Conservation (phyloP, 2,329 filamentous ascomycete genomes). For the Tolypocladium amazonense region DNA sequence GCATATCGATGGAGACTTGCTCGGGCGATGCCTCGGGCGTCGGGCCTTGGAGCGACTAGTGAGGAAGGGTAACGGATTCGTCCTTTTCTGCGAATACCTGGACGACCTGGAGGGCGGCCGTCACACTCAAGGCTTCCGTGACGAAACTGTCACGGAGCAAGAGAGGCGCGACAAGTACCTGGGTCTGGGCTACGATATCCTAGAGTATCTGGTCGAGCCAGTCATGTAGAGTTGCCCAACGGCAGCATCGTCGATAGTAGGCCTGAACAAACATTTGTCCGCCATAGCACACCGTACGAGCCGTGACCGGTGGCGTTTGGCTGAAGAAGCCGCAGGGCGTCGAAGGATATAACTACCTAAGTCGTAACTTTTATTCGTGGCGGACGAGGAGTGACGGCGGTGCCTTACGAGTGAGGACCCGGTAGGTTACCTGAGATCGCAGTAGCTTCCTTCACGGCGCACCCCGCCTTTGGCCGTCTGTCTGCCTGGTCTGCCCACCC, state of each 20-base stretch:
- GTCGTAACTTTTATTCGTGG: too few species aligned
- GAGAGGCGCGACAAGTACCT: conserved; percentile 25
- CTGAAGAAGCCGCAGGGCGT: neutral
- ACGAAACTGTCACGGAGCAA: conserved; percentile 8
- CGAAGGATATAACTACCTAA: too few species aligned
- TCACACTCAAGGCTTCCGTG: conserved; percentile 24
- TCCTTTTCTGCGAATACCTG: conserved; percentile 37
- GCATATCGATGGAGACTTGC: conserved; percentile 59
- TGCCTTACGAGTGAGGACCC: too few species aligned
- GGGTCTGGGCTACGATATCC: conserved; percentile 39
- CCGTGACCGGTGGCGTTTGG: neutral
- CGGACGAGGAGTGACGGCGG: too few species aligned
- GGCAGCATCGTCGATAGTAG: neutral
- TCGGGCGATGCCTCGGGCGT: conserved; percentile 41
- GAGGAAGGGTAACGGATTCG: conserved; percentile 16
- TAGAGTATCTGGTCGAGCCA: conserved; percentile 42
- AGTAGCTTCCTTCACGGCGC: too few species aligned
- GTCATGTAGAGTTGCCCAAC: conserved; percentile 25
- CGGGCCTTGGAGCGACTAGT: conserved; percentile 34
- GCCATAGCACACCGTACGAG: too few species aligned
- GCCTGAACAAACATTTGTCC: too few species aligned
- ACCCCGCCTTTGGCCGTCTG: neutral
- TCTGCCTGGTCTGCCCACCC: neutral
- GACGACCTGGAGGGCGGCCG: conserved; percentile 35
- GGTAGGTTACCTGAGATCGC: too few species aligned